A percentile compares a stretch with the other conserved stretches of the same genome.
Evolutionary conservation across 257 asterid genomes (phyloP).

Genomic region (Plantago ovata): DNA sequence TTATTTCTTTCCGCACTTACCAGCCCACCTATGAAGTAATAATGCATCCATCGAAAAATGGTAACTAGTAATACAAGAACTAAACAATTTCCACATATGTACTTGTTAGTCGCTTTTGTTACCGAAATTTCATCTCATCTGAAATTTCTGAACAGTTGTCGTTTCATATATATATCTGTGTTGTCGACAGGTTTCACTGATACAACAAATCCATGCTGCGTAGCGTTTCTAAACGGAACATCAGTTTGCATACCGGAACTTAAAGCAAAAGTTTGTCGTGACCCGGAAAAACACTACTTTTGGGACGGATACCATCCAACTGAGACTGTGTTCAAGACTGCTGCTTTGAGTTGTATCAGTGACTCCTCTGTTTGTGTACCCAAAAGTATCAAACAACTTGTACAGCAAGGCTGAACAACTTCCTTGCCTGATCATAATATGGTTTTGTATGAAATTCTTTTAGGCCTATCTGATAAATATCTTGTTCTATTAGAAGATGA

Average conservation of each 20-base stretch:
- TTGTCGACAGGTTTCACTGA: constrained; percentile 40
- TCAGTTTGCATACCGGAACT: constrained; percentile 60
- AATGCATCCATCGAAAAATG: constrained; percentile 47
- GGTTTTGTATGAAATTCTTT: no score
- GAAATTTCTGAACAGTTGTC: no score
- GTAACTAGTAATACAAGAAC: constrained; percentile 22
- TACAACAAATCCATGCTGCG: constrained; percentile 56
- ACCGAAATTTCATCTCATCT: background rate
- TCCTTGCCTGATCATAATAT: no score
- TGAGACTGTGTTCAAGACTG: constrained; percentile 36
- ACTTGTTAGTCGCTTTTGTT: no score
- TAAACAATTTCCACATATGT: no score
- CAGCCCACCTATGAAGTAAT: constrained; percentile 47
- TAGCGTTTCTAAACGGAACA: constrained; percentile 60
- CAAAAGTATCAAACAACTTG: constrained; percentile 36
- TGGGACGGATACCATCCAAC: constrained; percentile 86
- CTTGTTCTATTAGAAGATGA: no score
- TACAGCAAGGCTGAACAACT: no score
- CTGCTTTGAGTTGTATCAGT: constrained; percentile 46
- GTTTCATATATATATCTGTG: background rate
- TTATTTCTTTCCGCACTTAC: constrained; percentile 46
- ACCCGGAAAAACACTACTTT: constrained; percentile 46
- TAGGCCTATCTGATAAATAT: no score
- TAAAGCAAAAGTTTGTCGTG: constrained; percentile 31
- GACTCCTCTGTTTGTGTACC: constrained; percentile 58